phyloP scores from a whole-genome alignment of 148 eudicot genomes.

The Amaranthus hypochondriacus region DNA sequence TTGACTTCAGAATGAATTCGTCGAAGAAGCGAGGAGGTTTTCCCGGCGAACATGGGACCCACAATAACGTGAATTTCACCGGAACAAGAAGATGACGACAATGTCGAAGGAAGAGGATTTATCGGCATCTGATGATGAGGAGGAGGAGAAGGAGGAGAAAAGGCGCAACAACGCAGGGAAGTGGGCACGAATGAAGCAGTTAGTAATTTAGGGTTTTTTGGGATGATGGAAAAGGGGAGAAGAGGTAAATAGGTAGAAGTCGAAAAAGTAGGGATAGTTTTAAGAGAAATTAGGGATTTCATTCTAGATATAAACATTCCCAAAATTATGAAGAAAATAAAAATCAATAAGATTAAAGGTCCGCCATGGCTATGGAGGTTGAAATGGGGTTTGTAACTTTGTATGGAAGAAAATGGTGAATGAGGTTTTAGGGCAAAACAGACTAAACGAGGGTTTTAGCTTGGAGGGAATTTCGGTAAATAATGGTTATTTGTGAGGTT shows the following conservation, averaged over 20 bases:
- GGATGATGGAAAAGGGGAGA: slow-evolving; percentile 11
- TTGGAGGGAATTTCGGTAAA: neutral
- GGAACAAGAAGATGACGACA: slow-evolving; percentile 3
- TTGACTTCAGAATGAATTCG: slow-evolving; percentile 51
- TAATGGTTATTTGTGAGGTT: no score
- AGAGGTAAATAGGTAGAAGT: neutral
- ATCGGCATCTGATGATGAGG: neutral
- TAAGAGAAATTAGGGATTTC: slow-evolving; percentile 36
- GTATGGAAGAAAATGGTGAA: neutral
- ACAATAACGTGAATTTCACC: slow-evolving; percentile 76
- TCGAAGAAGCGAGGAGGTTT: slow-evolving; percentile 69
- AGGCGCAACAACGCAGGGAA: slow-evolving; percentile 19
- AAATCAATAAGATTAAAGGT: neutral
- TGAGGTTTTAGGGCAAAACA: neutral
- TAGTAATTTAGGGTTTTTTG: slow-evolving; percentile 30
- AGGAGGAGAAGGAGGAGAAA: slow-evolving; percentile 11
- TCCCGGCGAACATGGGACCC: slow-evolving; percentile 97
- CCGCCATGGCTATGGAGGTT: slow-evolving; percentile 13
- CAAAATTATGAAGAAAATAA: neutral
- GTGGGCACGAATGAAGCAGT: slow-evolving; percentile 8
- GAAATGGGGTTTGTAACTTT: neutral
- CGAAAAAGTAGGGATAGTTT: slow-evolving; percentile 12
- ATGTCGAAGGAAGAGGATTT: slow-evolving; percentile 4
- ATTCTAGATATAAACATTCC: slow-evolving; percentile 27
- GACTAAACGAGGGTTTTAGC: slow-evolving; percentile 4